These are phyloP conservation scores for Boletus subcaerulescens DNA, from an alignment of 768 basidiomycete species.

Conservation along the genomic window DNA sequence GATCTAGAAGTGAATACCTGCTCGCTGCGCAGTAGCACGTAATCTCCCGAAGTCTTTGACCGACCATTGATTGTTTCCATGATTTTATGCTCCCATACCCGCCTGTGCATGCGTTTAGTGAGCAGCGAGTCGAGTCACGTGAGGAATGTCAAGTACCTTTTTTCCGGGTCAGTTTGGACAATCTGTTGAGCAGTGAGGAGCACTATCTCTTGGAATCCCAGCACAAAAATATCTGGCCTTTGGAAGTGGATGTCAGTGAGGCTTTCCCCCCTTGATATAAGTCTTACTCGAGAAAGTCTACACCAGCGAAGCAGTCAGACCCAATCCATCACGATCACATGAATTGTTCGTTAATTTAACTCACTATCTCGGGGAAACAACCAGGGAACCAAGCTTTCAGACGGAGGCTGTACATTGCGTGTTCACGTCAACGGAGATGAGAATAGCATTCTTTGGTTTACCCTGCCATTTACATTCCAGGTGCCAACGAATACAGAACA, in stretches of 20 bases:
- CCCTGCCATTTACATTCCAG: constrained; percentile 94
- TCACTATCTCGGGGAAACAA: constrained; percentile 80
- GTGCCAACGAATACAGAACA: constrained; percentile 84
- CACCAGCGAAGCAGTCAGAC: constrained; percentile 2
- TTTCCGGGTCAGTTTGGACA: constrained; percentile 92
- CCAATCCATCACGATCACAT: background rate
- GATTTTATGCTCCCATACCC: constrained; percentile 82
- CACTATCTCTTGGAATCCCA: constrained; percentile 97
- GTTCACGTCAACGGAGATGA: constrained; percentile 7
- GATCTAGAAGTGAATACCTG: constrained; percentile 50
- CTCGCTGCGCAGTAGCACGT: constrained; percentile 87
- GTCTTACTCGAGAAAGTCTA: constrained; percentile 20
- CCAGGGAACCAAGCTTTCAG: constrained; percentile 86
- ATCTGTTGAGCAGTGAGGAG: constrained; percentile 98
- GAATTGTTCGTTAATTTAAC: constrained; percentile 24
- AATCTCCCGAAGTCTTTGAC: constrained; percentile 64
- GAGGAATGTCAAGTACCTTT: constrained; percentile 51
- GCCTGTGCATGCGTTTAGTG: constrained; percentile 44
- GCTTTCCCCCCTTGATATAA: constrained; percentile 15
- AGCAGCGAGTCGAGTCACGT: background rate
- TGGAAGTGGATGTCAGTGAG: constrained; percentile 16
- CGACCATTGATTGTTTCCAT: constrained; percentile 73
- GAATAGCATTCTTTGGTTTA: constrained; percentile 33
- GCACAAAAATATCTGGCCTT: constrained; percentile 85
- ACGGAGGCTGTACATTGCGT: constrained; percentile 50